Percentiles rank a stretch among this genome's conserved stretches.
Evolutionary conservation across 2,329 filamentous ascomycete species (phyloP).

Genomic region (Xylaria sp.): DNA sequence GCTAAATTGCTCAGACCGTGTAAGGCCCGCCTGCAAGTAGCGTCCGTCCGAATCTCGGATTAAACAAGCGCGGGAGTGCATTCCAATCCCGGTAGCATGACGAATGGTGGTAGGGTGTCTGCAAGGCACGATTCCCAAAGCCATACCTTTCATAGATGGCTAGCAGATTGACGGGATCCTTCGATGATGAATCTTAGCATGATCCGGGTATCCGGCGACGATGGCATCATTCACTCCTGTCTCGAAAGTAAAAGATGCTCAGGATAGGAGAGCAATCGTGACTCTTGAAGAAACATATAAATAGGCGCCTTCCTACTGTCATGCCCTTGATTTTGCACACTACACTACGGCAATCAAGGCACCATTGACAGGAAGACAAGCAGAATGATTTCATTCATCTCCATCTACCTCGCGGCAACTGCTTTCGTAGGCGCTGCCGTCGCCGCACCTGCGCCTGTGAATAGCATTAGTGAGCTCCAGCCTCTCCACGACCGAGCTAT

Average conservation of each 20-base stretch:
- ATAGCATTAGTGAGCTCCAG: background rate
- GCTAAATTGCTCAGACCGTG: background rate
- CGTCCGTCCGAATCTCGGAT: background rate
- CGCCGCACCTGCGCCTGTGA: background rate
- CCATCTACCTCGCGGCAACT: background rate
- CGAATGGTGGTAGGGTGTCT: background rate
- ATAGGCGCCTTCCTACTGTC: background rate
- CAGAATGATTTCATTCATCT: slow-evolving; percentile 1
- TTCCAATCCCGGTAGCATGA: background rate
- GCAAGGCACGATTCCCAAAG: background rate
- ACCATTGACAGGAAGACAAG: background rate
- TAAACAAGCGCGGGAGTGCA: background rate
- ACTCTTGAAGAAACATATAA: background rate
- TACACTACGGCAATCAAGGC: background rate
- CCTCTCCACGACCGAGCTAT: slow-evolving; percentile 1
- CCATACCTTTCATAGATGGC: no score
- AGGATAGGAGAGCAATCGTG: background rate
- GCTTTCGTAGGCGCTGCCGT: background rate
- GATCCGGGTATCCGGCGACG: background rate
- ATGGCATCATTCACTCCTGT: background rate
- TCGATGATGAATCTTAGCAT: background rate
- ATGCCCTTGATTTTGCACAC: background rate
- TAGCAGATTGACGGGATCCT: no score
- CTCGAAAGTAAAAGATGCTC: background rate
- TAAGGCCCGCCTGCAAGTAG: background rate